Percentiles rank a stretch among this genome's conserved stretches.
Conservation (phyloP, 441 rosid genomes). For the Gossypium gossypioides region DNA sequence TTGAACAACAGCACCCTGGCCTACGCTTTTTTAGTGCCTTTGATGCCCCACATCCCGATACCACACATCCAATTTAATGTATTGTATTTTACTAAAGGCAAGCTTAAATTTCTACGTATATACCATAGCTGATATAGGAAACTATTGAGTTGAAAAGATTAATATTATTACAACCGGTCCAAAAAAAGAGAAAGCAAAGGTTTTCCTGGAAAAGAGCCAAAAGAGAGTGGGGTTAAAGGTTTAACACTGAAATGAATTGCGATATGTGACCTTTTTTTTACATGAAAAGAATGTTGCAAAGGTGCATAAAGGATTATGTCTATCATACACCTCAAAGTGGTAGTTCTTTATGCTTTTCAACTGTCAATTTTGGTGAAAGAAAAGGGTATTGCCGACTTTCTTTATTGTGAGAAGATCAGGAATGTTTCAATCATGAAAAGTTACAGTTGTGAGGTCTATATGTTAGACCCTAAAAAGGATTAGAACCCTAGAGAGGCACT, state of each 20-base stretch:
- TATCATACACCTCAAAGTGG: neutral
- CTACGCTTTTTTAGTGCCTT: constrained; percentile 21
- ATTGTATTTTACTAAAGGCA: neutral
- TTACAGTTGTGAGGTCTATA: neutral
- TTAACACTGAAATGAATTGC: neutral
- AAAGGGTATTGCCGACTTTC: neutral
- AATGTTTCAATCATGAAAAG: neutral
- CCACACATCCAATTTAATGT: neutral
- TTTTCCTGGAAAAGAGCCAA: neutral
- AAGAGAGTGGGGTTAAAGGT: neutral
- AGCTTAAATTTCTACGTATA: neutral
- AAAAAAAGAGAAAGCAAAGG: neutral
- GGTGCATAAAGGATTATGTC: neutral
- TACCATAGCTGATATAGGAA: neutral
- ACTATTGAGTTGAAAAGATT: neutral
- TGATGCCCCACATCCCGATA: constrained; percentile 24
- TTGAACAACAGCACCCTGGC: constrained; percentile 19
- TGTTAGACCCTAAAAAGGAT: neutral
- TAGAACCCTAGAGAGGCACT: too few relatives aligned
- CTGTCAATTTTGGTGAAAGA: constrained; percentile 12
- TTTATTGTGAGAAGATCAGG: neutral
- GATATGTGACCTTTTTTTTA: neutral
- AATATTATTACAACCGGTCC: neutral
- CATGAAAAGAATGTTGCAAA: constrained; percentile 5
- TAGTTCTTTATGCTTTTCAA: constrained; percentile 1